Percentiles rank a stretch among this genome's conserved stretches.
These are phyloP conservation scores for Cyclotella distinguenda DNA, from an alignment of 108 stramenopile genomes.

Conservation along the genomic window DNA sequence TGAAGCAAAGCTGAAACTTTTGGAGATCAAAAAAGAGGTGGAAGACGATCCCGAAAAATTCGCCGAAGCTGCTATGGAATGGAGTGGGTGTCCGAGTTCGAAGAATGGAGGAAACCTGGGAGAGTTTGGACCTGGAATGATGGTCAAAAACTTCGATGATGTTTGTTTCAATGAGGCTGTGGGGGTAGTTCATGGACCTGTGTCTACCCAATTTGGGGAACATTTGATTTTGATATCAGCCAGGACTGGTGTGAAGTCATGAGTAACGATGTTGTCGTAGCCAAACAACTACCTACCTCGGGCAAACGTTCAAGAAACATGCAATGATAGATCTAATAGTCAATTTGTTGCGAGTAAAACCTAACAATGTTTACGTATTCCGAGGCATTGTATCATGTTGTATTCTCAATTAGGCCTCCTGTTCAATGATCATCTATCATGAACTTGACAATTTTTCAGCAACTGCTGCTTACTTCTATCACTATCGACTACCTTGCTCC, in stretches of 20 bases:
- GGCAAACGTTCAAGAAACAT: too few relatives aligned
- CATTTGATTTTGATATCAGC: slow-evolving; percentile 60
- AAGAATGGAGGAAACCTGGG: slow-evolving; percentile 58
- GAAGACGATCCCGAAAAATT: slow-evolving; percentile 54
- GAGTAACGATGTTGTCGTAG: too few relatives aligned
- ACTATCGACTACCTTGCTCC: too few relatives aligned
- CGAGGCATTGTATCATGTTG: too few relatives aligned
- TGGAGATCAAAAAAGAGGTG: slow-evolving; percentile 43
- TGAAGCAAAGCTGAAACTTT: slow-evolving; percentile 39
- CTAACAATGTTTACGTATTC: too few relatives aligned
- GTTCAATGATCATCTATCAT: too few relatives aligned
- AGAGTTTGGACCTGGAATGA: slow-evolving; percentile 66
- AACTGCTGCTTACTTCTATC: too few relatives aligned
- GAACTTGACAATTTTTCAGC: too few relatives aligned
- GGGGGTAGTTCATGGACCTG: slow-evolving; percentile 65
- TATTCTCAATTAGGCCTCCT: too few relatives aligned
- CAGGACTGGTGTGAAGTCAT: slow-evolving; percentile 45
- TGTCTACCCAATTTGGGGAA: slow-evolving; percentile 65
- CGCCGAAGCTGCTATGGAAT: slow-evolving; percentile 46
- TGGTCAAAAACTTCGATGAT: slow-evolving; percentile 66
- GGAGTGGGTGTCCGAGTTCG: slow-evolving; percentile 55
- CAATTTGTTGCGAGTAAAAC: too few relatives aligned
- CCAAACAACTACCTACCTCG: too few relatives aligned
- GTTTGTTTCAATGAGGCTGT: slow-evolving; percentile 59
- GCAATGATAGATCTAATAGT: neutral